Conservation (phyloP, 768 basidiomycete species). For the Lactifluus echinatus region DNA sequence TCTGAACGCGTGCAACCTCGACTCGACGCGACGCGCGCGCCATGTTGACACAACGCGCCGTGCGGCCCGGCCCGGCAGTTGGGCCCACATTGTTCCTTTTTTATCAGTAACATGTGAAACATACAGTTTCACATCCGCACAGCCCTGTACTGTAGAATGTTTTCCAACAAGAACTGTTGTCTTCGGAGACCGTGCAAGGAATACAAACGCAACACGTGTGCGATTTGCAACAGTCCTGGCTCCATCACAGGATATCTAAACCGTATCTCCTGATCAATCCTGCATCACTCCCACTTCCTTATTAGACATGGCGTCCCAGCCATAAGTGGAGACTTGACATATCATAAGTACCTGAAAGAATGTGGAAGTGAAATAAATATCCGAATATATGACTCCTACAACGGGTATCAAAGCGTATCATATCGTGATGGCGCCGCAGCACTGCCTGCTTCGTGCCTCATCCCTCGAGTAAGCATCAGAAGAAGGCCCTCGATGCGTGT, state of each 20-base stretch:
- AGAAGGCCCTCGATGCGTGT: conserved; percentile 68
- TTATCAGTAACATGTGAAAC: no score
- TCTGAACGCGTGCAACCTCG: not conserved
- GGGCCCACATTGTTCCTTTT: no score
- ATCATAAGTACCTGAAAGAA: not conserved
- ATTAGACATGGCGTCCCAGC: no score
- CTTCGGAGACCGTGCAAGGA: no score
- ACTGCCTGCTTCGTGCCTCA: conserved; percentile 35
- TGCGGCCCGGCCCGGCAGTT: not conserved
- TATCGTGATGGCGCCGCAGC: conserved; percentile 8
- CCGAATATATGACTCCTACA: not conserved
- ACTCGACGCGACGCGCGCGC: not conserved
- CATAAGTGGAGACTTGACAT: not conserved
- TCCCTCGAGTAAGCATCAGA: conserved; percentile 56
- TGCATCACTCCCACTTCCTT: no score
- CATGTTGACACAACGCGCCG: not conserved
- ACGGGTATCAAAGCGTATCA: conserved; percentile 13
- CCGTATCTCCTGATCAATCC: no score
- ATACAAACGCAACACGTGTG: no score
- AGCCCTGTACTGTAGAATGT: no score
- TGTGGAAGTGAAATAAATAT: not conserved
- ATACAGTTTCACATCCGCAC: no score
- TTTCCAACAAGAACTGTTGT: no score
- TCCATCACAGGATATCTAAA: no score
- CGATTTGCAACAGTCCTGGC: no score